Base-by-base conservation (phyloP, 176 grass and related monocot species). In the Cocos nucifera region DNA sequence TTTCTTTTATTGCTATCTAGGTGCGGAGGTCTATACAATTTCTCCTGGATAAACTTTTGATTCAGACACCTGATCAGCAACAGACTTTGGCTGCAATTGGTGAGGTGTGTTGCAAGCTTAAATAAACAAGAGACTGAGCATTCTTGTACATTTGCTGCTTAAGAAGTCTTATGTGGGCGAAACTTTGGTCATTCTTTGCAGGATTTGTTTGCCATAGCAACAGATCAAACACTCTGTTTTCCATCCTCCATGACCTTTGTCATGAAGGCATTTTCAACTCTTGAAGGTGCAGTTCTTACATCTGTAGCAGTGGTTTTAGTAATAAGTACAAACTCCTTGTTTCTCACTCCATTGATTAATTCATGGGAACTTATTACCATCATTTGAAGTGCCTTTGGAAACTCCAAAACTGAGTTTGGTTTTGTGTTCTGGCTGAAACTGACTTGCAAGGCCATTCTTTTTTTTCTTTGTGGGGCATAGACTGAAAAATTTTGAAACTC, bases 201-300 rank as follows among this genome's bases (percentile, higher is more conserved):
- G 92, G 92, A 96, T 61, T 88, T 96, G 63, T 96, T 96, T 88
- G 86, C 92, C 7, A 87, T 96, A 82, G 86, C 83, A 19, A 78
- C 84, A 66, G 92, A 96, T 87, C 86, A 90, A 51, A 83, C 86
- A 63, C 87, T 96, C 62, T 83, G 92, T 14, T 96, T 96, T 67
- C 92, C 92, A 50, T 90, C 92, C 50, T 90, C 87, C 54, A 82
- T 96, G 85, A 90, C 87, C 15, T 96, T 96, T 6, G 87, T 96
- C 58, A 77, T 96, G 70, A 81, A 87, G 55, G 92, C 92, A 78
- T 96, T 96, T 53, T 80, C 81, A 63, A 96, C 92, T 65, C 86
- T 96, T 60, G 92, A 96, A 90, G 92, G 92, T 96, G 81, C n/a
- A 69, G 35, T 57, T 64, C n/a, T 0, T 29, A 26, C n/a, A 67